phyloP scores from a whole-genome alignment of 805 yeast species.

The Sugiyamaella smithiae region DNA sequence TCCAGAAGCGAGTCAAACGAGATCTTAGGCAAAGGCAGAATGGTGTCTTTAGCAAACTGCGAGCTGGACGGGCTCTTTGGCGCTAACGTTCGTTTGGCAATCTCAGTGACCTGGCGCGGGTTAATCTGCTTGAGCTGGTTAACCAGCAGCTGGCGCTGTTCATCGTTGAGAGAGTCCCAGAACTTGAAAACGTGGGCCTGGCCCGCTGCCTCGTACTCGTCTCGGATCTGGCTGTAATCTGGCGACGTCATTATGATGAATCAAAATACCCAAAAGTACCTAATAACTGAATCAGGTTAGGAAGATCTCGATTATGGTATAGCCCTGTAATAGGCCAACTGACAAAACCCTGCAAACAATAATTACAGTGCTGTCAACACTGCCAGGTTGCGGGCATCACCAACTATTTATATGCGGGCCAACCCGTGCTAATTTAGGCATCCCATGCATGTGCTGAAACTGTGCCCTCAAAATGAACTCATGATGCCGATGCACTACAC shows the following conservation, averaged over 20 bases:
- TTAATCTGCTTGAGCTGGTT: slow-evolving; percentile 37
- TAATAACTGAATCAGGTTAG: neutral
- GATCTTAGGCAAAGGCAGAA: slow-evolving; percentile 32
- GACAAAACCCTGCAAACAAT: too few species aligned
- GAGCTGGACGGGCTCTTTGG: slow-evolving; percentile 14
- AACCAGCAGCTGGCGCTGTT: slow-evolving; percentile 29
- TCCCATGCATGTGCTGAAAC: neutral
- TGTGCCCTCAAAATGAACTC: too few species aligned
- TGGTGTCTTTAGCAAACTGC: slow-evolving; percentile 9
- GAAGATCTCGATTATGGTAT: too few species aligned
- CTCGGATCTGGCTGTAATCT: slow-evolving; percentile 20
- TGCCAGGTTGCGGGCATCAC: slow-evolving; percentile 3
- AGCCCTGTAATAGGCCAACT: too few species aligned
- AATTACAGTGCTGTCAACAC: too few species aligned
- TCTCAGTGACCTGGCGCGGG: slow-evolving; percentile 33
- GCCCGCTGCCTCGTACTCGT: slow-evolving; percentile 32
- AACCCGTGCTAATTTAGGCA: slow-evolving; percentile 6
- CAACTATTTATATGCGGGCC: slow-evolving; percentile 3
- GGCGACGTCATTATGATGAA: slow-evolving; percentile 22
- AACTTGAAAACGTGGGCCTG: slow-evolving; percentile 42
- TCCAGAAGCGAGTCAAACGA: slow-evolving; percentile 33
- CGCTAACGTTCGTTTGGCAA: slow-evolving; percentile 28
- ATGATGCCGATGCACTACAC: too few species aligned
- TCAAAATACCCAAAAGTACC: neutral
- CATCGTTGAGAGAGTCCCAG: slow-evolving; percentile 32